phyloP scores from a whole-genome alignment of 345 rosid species.

The Lagerstroemia speciosa region DNA sequence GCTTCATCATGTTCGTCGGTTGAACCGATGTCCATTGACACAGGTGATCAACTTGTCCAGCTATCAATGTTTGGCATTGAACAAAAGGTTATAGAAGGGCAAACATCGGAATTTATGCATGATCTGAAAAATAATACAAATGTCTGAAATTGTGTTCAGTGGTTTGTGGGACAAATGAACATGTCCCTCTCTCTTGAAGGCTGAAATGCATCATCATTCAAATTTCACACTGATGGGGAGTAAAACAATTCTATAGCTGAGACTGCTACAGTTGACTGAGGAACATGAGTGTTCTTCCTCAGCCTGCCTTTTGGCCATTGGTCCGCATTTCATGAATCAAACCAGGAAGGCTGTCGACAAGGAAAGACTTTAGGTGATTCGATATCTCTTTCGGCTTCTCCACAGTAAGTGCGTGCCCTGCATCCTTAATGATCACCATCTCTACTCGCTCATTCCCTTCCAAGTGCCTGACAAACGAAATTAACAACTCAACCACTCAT shows the following conservation, averaged over 20 bases:
- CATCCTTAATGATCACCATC: conserved; percentile 13
- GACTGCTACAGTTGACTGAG: neutral
- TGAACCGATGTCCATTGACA: no score
- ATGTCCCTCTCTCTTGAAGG: no score
- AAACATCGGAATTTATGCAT: no score
- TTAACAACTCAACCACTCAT: neutral
- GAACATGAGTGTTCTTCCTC: neutral
- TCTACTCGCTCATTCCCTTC: conserved; percentile 8
- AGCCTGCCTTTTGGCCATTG: neutral
- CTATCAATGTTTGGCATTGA: no score
- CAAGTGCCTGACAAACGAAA: conserved; percentile 6
- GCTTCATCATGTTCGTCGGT: no score
- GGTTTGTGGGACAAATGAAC: no score
- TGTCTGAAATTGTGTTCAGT: no score
- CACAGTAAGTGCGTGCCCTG: conserved; percentile 14
- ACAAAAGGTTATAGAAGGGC: no score
- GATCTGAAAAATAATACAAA: no score
- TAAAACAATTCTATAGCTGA: neutral
- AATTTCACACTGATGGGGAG: neutral
- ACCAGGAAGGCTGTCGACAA: neutral
- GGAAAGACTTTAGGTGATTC: conserved; percentile 14
- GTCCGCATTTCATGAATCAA: conserved; percentile 2
- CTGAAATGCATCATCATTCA: neutral
- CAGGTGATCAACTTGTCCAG: no score
- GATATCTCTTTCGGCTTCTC: conserved; percentile 18